phyloP scores from a whole-genome alignment of 1,284 basidiomycete genomes.

The Inonotus hispidus region DNA sequence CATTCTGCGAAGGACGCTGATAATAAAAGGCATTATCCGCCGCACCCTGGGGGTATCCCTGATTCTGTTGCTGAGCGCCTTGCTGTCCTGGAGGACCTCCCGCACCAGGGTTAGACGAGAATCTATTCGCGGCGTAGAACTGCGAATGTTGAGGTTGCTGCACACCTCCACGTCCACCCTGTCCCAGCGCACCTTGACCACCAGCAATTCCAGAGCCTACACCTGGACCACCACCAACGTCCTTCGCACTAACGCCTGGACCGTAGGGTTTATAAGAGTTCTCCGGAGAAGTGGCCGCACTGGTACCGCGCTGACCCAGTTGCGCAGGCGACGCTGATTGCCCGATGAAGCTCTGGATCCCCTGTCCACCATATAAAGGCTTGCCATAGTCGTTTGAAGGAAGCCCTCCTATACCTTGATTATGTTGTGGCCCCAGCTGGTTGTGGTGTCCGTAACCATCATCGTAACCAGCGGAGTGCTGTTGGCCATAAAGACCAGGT shows the following conservation, averaged over 20 bases:
- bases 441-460: constrained; percentile 56
- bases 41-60: constrained; percentile 57
- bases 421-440: constrained; percentile 43
- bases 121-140: constrained; percentile 55
- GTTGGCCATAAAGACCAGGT: constrained; percentile 59
- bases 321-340: constrained; percentile 44
- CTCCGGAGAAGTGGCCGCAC: constrained; percentile 56
- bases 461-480: constrained; percentile 53
- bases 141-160: constrained; percentile 37
- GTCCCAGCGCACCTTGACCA: constrained; percentile 34
- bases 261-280: constrained; percentile 65
- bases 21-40: constrained; percentile 66
- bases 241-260: constrained; percentile 44
- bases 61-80: constrained; percentile 55
- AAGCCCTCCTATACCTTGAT: constrained; percentile 43
- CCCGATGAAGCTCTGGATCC: constrained; percentile 67
- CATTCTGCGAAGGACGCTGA: constrained; percentile 29
- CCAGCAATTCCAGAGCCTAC: constrained; percentile 34
- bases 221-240: constrained; percentile 39
- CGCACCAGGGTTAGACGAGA: constrained; percentile 39
- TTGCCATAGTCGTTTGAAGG: constrained; percentile 60
- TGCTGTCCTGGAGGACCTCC: constrained; percentile 40
- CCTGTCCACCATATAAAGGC: constrained; percentile 54
- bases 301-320: constrained; percentile 35
- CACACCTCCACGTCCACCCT: constrained; percentile 13